phyloP scores from a whole-genome alignment of 2,329 filamentous ascomycete genomes.

The Tolypocladium tropicale region DNA sequence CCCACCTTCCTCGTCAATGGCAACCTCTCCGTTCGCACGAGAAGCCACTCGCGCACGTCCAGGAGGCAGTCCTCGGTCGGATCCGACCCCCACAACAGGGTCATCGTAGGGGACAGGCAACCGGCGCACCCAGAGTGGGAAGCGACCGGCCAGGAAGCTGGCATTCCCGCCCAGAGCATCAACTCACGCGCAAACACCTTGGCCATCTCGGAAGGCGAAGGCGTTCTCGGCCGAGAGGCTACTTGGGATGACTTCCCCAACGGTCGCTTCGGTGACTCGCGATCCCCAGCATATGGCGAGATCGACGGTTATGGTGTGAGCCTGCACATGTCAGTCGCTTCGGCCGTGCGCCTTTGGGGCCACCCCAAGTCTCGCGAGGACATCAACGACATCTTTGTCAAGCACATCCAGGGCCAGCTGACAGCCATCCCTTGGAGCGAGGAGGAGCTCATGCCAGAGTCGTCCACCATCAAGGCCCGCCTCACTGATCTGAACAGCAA shows the following conservation, averaged over 20 bases:
- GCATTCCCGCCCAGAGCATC: conserved; percentile 60
- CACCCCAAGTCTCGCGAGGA: conserved; percentile 59
- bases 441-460: conserved; percentile 76
- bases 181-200: conserved; percentile 77
- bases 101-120: conserved; percentile 63
- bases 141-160: conserved; percentile 66
- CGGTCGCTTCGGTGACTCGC: conserved; percentile 86
- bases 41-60: conserved; percentile 25
- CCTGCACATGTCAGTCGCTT: conserved; percentile 76
- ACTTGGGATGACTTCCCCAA: conserved; percentile 99
- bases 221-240: conserved; percentile 79
- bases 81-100: conserved; percentile 76
- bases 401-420: conserved; percentile 71
- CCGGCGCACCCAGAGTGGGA: conserved; percentile 56
- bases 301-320: conserved; percentile 98
- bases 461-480: conserved; percentile 64
- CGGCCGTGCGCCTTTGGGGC: conserved; percentile 80
- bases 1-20: conserved; percentile 39
- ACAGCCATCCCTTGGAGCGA: conserved; percentile 89
- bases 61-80: conserved; percentile 70
- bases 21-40: conserved; percentile 18
- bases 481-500: conserved; percentile 66
- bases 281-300: conserved; percentile 88
- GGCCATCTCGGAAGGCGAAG: conserved; percentile 89
- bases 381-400: conserved; percentile 70